phyloP scores from a whole-genome alignment of 2,329 filamentous ascomycete genomes.

The Chaetomiaceae sp. region DNA sequence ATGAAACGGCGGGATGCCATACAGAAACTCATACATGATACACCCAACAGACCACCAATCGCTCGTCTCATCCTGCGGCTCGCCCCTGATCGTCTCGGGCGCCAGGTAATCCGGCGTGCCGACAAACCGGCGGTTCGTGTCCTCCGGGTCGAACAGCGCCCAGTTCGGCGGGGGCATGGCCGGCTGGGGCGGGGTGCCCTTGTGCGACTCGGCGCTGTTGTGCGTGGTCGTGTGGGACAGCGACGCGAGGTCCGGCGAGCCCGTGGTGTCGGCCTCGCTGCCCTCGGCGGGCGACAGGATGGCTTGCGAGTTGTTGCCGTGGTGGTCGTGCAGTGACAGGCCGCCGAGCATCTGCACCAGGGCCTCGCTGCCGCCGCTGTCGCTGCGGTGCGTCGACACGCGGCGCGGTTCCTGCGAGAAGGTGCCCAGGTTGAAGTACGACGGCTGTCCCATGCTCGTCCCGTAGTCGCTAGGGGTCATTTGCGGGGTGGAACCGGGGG shows the following conservation, averaged over 20 bases:
- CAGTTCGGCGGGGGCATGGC: conserved; percentile 81
- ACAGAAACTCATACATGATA: conserved; percentile 94
- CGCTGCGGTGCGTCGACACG: conserved; percentile 77
- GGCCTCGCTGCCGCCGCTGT: conserved; percentile 85
- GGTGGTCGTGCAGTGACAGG: conserved; percentile 64
- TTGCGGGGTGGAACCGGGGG: conserved; percentile 76
- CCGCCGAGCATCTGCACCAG: conserved; percentile 75
- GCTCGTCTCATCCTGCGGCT: conserved; percentile 93
- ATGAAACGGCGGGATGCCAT: conserved; percentile 89
- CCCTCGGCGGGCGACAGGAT: conserved; percentile 65
- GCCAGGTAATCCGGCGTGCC: conserved; percentile 96
- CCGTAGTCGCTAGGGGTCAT: conserved; percentile 71
- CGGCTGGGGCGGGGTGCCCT: conserved; percentile 55
- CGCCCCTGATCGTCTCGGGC: conserved; percentile 91
- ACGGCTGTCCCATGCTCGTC: conserved; percentile 69
- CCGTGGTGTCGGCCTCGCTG: conserved; percentile 61
- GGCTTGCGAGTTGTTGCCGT: conserved; percentile 39
- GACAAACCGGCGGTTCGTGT: conserved; percentile 87
- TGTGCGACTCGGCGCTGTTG: conserved; percentile 39
- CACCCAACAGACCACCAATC: conserved; percentile 99
- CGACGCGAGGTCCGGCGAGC: conserved; percentile 69
- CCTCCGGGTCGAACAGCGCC: conserved; percentile 92
- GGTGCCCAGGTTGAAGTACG: conserved; percentile 77
- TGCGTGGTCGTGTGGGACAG: conserved; percentile 49
- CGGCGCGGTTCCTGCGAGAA: conserved; percentile 53